phyloP scores from a whole-genome alignment of 2,329 filamentous ascomycete genomes.

The Fusarium nodosum region DNA sequence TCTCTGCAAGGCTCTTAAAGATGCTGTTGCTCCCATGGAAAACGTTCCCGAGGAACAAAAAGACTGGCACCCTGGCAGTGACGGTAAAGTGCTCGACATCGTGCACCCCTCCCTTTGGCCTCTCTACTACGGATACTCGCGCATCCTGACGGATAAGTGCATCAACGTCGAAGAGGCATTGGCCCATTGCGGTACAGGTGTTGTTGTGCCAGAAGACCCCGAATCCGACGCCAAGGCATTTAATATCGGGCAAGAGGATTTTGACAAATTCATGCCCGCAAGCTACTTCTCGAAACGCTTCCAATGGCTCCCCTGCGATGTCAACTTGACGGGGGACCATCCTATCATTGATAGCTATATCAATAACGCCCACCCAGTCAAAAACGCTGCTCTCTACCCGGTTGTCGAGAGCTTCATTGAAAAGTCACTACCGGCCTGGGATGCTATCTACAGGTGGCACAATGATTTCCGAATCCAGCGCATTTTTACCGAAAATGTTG shows the following conservation, averaged over 20 bases:
- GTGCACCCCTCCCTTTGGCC: constrained; percentile 45
- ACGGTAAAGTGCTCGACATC: constrained; percentile 39
- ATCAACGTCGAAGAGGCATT: constrained; percentile 58
- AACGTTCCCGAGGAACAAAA: constrained; percentile 62
- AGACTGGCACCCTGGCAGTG: constrained; percentile 45
- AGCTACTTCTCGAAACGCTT: constrained; percentile 43
- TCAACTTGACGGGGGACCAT: constrained; percentile 56
- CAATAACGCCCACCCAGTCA: constrained; percentile 65
- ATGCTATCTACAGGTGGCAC: constrained; percentile 55
- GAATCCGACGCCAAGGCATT: neutral
- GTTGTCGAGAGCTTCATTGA: constrained; percentile 60
- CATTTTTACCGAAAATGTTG: constrained; percentile 32
- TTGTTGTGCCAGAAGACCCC: constrained; percentile 42
- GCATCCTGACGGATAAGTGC: constrained; percentile 53
- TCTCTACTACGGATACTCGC: constrained; percentile 48
- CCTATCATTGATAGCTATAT: constrained; percentile 64
- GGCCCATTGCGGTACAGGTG: constrained; percentile 53
- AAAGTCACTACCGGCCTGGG: constrained; percentile 61
- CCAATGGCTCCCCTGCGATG: constrained; percentile 66
- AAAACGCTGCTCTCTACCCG: constrained; percentile 56
- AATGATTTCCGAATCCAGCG: constrained; percentile 49
- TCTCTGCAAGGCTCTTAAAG: constrained; percentile 56
- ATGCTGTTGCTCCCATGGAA: constrained; percentile 63
- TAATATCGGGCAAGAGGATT: neutral
- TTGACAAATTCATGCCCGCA: neutral